Evolutionary conservation across 2,329 filamentous ascomycete genomes (phyloP).

Genomic region (Cladosporium phlei): DNA sequence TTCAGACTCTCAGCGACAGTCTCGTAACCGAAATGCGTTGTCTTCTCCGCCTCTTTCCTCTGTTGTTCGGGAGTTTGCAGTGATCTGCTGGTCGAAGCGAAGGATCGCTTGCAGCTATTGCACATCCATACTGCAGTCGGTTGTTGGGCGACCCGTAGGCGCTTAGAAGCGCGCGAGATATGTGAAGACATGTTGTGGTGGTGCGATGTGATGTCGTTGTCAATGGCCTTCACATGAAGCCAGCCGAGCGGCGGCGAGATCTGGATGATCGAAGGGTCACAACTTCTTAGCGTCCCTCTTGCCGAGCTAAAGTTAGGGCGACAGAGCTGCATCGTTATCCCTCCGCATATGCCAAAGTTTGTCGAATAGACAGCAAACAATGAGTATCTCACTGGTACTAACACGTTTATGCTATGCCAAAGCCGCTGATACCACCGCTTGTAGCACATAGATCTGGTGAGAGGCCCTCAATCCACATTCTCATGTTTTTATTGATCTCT

Average conservation of each 20-base stretch:
- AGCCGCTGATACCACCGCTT: no score
- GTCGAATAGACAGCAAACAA: no score
- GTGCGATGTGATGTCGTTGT: background rate
- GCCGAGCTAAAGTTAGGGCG: background rate
- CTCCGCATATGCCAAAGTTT: no score
- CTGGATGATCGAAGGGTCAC: conserved; percentile 6
- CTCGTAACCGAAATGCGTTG: conserved; percentile 88
- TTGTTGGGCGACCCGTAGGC: conserved; percentile 22
- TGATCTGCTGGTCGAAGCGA: conserved; percentile 17
- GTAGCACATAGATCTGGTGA: no score
- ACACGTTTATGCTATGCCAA: no score
- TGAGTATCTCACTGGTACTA: no score
- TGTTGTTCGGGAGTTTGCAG: conserved; percentile 31
- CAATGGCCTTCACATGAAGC: conserved; percentile 8
- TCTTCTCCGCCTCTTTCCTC: conserved; percentile 46
- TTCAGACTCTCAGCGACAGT: conserved; percentile 79
- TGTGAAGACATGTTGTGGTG: conserved; percentile 8
- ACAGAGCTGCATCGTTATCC: no score
- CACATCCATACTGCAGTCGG: conserved; percentile 12
- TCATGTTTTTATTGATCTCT: no score
- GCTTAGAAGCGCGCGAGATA: conserved; percentile 29
- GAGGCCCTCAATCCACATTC: no score
- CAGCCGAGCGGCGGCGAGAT: background rate
- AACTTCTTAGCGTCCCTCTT: conserved; percentile 6
- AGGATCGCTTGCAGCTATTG: conserved; percentile 13